Evolutionary conservation across 2,329 filamentous ascomycete species (phyloP), one percentile per base, ranked within the genome.

Genomic region (Ophiostoma triangulosporum): DNA sequence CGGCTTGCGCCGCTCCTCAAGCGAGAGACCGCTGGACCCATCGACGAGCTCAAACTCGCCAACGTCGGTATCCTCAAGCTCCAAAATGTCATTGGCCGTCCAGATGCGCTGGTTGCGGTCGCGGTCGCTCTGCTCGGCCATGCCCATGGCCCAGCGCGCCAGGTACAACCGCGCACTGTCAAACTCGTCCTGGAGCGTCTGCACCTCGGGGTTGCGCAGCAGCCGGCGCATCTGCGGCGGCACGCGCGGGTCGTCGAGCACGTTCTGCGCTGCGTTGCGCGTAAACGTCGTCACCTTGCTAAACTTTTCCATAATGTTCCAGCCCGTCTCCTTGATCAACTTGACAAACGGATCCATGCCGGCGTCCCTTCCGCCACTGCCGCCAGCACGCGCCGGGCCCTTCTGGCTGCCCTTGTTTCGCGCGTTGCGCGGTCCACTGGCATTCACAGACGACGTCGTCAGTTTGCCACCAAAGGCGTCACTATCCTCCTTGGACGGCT

Each of bases 211-310:
- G 59, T 94, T 96, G 64, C 81, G 83, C 66, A 98, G 80, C 61
- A 98, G 67, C 50, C 88, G 79, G 62, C 84, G 78, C 31, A 98
- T 80, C 66, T 96, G 91, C 0, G 89, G 89, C 6, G 94, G 94
- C 38, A 98, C 66, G 58, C 87, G 90, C 14, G 88, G 88, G 65
- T 95, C 95, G 22, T 98, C 91, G 33, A 88, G 81, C 46, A 97
- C 80, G 50, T 95, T 89, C 62, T 95, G 88, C 0, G 93, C 93
- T 0, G 94, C 95, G 57, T 91, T 79, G 54, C 90, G 74, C 0
- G 93, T 96, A 63, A 98, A 96, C 0, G 89, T 97, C 1, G 93
- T 98, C 48, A 98, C 93, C 66, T 95, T 93, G 69, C 89, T 95
- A 63, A 98, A 86, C 66, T 94, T 93, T 68, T 98, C 93, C 71